Evolutionary conservation across 257 asterid genomes (phyloP), one percentile per base, ranked within the genome.

Genomic region (Solanum commersonii): DNA sequence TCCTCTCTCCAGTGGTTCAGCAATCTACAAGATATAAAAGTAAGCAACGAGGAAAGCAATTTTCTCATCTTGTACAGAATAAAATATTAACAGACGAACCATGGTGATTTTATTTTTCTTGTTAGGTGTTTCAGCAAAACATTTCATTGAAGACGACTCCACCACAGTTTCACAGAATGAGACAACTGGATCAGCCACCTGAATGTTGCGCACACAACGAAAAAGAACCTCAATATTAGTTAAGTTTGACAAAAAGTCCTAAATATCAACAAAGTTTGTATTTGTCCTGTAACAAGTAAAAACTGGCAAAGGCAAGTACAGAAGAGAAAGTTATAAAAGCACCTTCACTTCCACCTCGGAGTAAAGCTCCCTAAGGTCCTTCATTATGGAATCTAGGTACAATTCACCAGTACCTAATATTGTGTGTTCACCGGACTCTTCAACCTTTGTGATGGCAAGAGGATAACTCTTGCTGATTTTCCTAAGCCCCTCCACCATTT

Each of bases 331-430:
- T 73, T 73, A 49, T 23, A 68, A 84, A 77, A 88, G 88, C 87
- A 97, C 99, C 99, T 97, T 97, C 81, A 97, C 99, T 94, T 97
- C 99, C 86, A 97, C 99, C 92, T 97, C 99, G 14, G 99, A 97
- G 88, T 97, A 97, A 44, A 97, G 96, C 93, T 97, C 99, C 91
- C 99, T 94, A 71, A 97, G 98, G 90, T 97, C 99, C 93, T 97
- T 97, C 99, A 97, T 96, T 52, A 97, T 94, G 23, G 98, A 97
- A 90, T 97, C 99, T 90, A 97, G 91, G 91, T 97, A 97, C 87
- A 97, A 87, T 85, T 97, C 99, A 37, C 99, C 99, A 84, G 99
- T 97, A 34, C 99, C 99, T 87, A 97, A 92, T 90, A 97, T 97
- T 31, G 99, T 97, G 90, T 97, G 99, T 88, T 97, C 99, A 16